Evolutionary conservation across 768 basidiomycete genomes (phyloP), one percentile per base, ranked within the genome.

Genomic region (Termitomyces titanicus): DNA sequence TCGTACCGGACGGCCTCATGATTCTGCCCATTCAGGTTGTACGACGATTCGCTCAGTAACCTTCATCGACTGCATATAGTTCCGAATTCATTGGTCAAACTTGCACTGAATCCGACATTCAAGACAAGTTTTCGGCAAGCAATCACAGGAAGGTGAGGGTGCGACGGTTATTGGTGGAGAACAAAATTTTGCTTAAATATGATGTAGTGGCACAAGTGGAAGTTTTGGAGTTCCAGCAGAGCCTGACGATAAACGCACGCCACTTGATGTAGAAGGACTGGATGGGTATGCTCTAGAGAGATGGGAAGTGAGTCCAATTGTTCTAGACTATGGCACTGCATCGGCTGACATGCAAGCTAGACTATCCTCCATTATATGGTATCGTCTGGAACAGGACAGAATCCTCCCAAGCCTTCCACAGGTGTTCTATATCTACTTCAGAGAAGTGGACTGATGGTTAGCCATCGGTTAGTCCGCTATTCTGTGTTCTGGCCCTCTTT

Each of bases 351-450:
- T 25, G 38, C 22, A 40, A 34, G 27, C 29, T 58, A 98, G 94
- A 94, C 93, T 0, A 96, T 98, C 63, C 79, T 98, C 42, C 94
- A 98, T 70, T 98, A 92, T 66, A 97, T 99, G 94, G 97, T 99
- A 3, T 94, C 92, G 9, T 96, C 90, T 31, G 91, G 86, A 12
- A 84, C 83, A 27, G 91, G 85, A n/a, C 83, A 89, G 66, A 74
- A 80, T 35, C 83, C 89, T 24, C 73, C 85, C 8, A 84, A 82
- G 66, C 93, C 94, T 6, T 90, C 90, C 0, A 83, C 85, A 58
- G 89, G 86, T 18, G 94, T 98, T 13, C 75, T 96, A 9, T 88
- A 84, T 64, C 79, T 98, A 7, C 77, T 99, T 2, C 79, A 90
- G 63, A 77, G 86, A 38, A 94, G 92, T 67, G 89, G 89, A 17